Evolutionary conservation across 768 basidiomycete genomes (phyloP).

Genomic region (Boletus vinaceobasis): DNA sequence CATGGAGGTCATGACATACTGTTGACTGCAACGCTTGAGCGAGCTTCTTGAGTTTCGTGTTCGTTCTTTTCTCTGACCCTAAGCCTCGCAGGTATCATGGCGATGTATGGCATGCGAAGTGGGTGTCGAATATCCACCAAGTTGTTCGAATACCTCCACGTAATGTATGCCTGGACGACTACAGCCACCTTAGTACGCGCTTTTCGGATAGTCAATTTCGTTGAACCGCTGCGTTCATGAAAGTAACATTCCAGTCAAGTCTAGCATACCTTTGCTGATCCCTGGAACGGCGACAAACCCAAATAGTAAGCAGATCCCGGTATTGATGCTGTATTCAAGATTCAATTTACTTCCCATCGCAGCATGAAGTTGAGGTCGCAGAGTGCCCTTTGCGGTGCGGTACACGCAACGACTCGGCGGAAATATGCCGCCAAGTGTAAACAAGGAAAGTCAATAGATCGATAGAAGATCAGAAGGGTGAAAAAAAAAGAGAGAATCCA

Average conservation of each 20-base stretch:
- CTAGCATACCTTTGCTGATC: not conserved
- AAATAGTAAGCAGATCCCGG: too few relatives aligned
- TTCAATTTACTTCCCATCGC: too few relatives aligned
- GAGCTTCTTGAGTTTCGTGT: too few relatives aligned
- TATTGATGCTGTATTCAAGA: too few relatives aligned
- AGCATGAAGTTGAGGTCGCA: not conserved
- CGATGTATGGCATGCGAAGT: too few relatives aligned
- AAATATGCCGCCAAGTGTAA: too few relatives aligned
- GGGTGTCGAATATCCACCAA: not conserved
- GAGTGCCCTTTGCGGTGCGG: not conserved
- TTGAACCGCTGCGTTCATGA: not conserved
- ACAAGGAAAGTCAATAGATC: not conserved
- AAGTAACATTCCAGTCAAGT: not conserved
- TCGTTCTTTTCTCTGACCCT: too few relatives aligned
- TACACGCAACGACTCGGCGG: not conserved
- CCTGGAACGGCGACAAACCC: too few relatives aligned
- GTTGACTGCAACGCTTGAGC: too few relatives aligned
- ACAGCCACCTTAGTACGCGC: not conserved
- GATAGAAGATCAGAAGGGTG: not conserved
- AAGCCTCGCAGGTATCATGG: too few relatives aligned
- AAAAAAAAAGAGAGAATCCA: not conserved
- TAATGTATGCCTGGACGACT: slow-evolving; percentile 2
- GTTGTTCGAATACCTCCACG: too few relatives aligned
- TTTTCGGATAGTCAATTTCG: not conserved
- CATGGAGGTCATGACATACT: too few relatives aligned